Base-by-base conservation (phyloP, 805 yeast genomes). In the Candida patagonica region DNA sequence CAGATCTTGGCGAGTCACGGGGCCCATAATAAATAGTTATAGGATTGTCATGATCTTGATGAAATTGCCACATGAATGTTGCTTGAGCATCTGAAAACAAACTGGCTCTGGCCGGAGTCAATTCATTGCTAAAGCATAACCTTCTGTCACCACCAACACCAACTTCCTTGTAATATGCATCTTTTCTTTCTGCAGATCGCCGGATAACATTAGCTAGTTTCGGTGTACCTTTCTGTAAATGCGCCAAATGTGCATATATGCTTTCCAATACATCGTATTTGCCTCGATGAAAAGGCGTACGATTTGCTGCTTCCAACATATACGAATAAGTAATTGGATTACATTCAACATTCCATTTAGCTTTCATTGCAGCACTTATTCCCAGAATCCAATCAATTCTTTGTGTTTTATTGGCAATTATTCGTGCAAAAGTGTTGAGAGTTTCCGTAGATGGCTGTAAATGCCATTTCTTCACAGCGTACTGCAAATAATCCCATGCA, bases 401-500 rank as follows among this genome's bases (percentile, higher is more conserved):
- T 9, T 33, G 37, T 2, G 39, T 38, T 13, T 27, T 13, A 6
- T 30, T n/a, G 6, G 44, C 44, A 27, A 46, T 37, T 17, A 24
- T 12, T 20, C 30, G 19, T 4, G 40, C 39, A 35, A 50, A 44
- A 12, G 42, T 40, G 30, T 46, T 46, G 15, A 50, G 32, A 7
- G 44, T 46, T 12, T 42, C 26, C 2, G 46, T 36, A 10, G 37
- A 44, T 6, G 47, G 47, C 17, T 6, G 16, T 3, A 45, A 20
- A 12, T 27, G 12, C 29, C 35, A 40, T 16, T 37, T 30, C 16
- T 40, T 22, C 5, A 30, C 29, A 3, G 43, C 46, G 17, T 35
- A 40, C 17, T 33, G 34, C 9, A 49, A 41, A 33, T 42, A 48
- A 17, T 41, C 34, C 54, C 54, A 50, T n/a, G 54, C 54, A 5